These are phyloP conservation scores for Leccinum arenicola DNA, from an alignment of 768 basidiomycete genomes.

Conservation along the genomic window DNA sequence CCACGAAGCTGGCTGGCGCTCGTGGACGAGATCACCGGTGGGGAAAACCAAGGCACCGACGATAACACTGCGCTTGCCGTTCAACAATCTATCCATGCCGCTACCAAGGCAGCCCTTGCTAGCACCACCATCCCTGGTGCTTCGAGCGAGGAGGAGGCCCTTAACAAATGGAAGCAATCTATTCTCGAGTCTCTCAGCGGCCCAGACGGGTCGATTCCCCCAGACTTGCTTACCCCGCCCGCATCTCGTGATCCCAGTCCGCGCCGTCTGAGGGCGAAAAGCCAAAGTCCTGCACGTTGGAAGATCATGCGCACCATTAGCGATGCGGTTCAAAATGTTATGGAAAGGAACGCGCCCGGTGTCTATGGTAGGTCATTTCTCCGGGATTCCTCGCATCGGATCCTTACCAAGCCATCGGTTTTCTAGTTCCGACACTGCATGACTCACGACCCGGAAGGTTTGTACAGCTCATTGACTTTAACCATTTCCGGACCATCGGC, in stretches of 20 bases:
- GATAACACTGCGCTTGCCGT: slow-evolving; percentile 63
- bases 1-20: slow-evolving; percentile 84
- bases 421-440: slow-evolving; percentile 60
- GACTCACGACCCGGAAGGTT: slow-evolving; percentile 78
- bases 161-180: slow-evolving; percentile 55
- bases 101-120: slow-evolving; percentile 58
- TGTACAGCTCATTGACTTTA: slow-evolving; percentile 88
- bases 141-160: slow-evolving; percentile 39
- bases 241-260: slow-evolving; percentile 85
- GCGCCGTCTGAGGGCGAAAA: slow-evolving; percentile 68
- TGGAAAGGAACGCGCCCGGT: slow-evolving; percentile 61
- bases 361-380: slow-evolving; percentile 58
- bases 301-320: slow-evolving; percentile 76
- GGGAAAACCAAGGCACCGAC: slow-evolving; percentile 46
- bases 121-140: slow-evolving; percentile 37
- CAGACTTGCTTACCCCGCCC: slow-evolving; percentile 73
- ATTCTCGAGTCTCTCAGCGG: slow-evolving; percentile 55
- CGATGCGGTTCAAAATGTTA: slow-evolving; percentile 70
- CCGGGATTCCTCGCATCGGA: background rate
- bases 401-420: slow-evolving; percentile 2
- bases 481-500: slow-evolving; percentile 95
- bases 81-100: slow-evolving; percentile 64
- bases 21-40: slow-evolving; percentile 75
- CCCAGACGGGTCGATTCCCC: slow-evolving; percentile 70
- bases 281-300: slow-evolving; percentile 83